Conservation (phyloP, 805 yeast species). For the Wickerhamiella brachini region DNA sequence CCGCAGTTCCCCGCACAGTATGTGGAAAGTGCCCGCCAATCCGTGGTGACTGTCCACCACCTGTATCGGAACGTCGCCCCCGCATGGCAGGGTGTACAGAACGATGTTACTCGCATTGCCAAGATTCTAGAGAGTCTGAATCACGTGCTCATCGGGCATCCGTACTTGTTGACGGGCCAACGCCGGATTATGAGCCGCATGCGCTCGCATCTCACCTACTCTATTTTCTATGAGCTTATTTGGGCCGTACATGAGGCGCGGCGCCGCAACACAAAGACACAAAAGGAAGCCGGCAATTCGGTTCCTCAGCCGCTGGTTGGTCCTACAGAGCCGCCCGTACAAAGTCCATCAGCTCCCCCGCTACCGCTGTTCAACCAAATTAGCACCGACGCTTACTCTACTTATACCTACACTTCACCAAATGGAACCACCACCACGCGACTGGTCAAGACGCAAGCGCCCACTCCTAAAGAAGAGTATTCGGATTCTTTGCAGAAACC, state of each 20-base stretch:
- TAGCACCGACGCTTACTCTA: slow-evolving; percentile 74
- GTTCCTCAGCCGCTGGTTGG: slow-evolving; percentile 11
- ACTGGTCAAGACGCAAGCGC: slow-evolving; percentile 73
- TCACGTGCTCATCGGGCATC: slow-evolving; percentile 74
- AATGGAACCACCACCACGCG: slow-evolving; percentile 87
- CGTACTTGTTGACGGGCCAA: slow-evolving; percentile 60
- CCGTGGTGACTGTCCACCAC: slow-evolving; percentile 85
- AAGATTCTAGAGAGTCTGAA: slow-evolving; percentile 80
- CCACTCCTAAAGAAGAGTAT: slow-evolving; percentile 27
- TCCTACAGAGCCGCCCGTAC: slow-evolving; percentile 27
- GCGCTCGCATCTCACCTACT: slow-evolving; percentile 86
- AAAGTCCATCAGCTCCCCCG: slow-evolving; percentile 24
- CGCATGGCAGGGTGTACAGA: slow-evolving; percentile 83
- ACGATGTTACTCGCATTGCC: slow-evolving; percentile 84
- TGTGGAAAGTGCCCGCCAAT: slow-evolving; percentile 80
- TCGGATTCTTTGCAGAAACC: background rate
- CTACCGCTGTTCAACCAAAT: slow-evolving; percentile 82
- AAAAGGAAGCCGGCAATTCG: slow-evolving; percentile 7
- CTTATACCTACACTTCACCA: slow-evolving; percentile 76
- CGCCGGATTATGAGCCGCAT: slow-evolving; percentile 72
- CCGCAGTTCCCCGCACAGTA: slow-evolving; percentile 55
- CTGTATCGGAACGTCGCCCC: slow-evolving; percentile 74
- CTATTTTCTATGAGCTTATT: slow-evolving; percentile 78
- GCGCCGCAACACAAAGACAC: slow-evolving; percentile 34
- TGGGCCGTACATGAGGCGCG: slow-evolving; percentile 94